phyloP scores from a whole-genome alignment of 192 early-diverging fungal genomes.

The Coemansia sp. region DNA sequence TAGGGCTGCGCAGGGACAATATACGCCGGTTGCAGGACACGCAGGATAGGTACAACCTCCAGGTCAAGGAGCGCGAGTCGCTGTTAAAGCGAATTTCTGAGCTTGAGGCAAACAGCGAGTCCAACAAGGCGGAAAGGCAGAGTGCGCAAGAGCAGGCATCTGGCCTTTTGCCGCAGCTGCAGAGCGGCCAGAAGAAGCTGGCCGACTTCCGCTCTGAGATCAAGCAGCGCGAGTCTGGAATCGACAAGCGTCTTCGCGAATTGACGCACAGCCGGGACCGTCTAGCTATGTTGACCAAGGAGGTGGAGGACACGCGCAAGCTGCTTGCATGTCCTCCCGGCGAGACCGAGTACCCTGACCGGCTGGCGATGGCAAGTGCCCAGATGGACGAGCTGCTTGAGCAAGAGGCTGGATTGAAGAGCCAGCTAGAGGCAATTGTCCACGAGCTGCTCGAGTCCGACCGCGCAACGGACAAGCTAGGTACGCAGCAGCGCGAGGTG shows the following conservation, averaged over 20 bases:
- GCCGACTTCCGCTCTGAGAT: conserved; percentile 32
- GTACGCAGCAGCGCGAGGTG: conserved; percentile 38
- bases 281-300: conserved; percentile 27
- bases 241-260: conserved; percentile 34
- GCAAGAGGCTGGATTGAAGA: conserved; percentile 26
- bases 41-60: conserved; percentile 27
- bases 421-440: conserved; percentile 44
- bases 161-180: conserved; percentile 23
- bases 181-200: conserved; percentile 19
- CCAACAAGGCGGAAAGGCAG: conserved; percentile 10
- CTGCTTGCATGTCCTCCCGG: conserved; percentile 23
- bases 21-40: conserved; percentile 26
- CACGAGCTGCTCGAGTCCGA: conserved; percentile 52
- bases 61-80: conserved; percentile 27
- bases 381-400: conserved; percentile 41
- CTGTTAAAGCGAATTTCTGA: conserved; percentile 25
- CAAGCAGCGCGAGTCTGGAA: conserved; percentile 16
- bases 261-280: conserved; percentile 36
- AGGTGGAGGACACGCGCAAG: conserved; percentile 28
- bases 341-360: conserved; percentile 24
- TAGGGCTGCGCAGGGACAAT: conserved; percentile 48
- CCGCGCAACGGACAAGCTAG: conserved; percentile 41
- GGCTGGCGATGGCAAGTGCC: conserved; percentile 30
- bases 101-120: conserved; percentile 13
- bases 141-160: conserved; percentile 22